phyloP scores from a whole-genome alignment of 345 rosid genomes.

The Gossypium mustelinum region DNA sequence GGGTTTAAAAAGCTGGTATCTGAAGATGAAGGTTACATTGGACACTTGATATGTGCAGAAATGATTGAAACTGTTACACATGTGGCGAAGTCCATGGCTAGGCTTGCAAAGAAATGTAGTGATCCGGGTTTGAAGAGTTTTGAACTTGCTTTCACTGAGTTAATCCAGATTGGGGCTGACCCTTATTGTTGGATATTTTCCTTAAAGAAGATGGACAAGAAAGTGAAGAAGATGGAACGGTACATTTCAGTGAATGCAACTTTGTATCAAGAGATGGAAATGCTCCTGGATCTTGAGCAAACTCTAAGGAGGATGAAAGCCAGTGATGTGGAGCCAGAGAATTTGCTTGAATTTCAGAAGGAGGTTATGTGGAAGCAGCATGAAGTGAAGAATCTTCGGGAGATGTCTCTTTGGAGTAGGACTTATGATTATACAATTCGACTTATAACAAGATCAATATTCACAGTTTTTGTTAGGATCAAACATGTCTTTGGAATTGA shows the following conservation, averaged over 20 bases:
- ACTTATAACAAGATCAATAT: conserved; percentile 72
- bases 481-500: conserved; percentile 62
- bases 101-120: conserved; percentile 67
- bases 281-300: conserved; percentile 74
- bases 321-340: conserved; percentile 52
- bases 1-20: conserved; percentile 84
- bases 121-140: conserved; percentile 65
- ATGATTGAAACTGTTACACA: conserved; percentile 58
- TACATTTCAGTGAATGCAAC: conserved; percentile 64
- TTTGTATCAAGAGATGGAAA: conserved; percentile 89
- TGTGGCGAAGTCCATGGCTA: conserved; percentile 64
- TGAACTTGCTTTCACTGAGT: conserved; percentile 47
- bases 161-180: conserved; percentile 53
- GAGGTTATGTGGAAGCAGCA: conserved; percentile 81
- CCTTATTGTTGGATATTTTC: conserved; percentile 71
- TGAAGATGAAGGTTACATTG: conserved; percentile 70
- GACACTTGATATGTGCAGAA: conserved; percentile 54
- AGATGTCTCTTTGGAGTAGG: conserved; percentile 79
- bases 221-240: conserved; percentile 81
- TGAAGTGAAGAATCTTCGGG: conserved; percentile 70
- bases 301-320: conserved; percentile 63
- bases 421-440: conserved; percentile 67
- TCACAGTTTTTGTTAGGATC: conserved; percentile 67
- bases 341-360: conserved; percentile 59
- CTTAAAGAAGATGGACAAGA: conserved; percentile 76